Evolutionary conservation across 441 rosid species (phyloP), one percentile per base, ranked within the genome.

Genomic region (Mallotus repandus): DNA sequence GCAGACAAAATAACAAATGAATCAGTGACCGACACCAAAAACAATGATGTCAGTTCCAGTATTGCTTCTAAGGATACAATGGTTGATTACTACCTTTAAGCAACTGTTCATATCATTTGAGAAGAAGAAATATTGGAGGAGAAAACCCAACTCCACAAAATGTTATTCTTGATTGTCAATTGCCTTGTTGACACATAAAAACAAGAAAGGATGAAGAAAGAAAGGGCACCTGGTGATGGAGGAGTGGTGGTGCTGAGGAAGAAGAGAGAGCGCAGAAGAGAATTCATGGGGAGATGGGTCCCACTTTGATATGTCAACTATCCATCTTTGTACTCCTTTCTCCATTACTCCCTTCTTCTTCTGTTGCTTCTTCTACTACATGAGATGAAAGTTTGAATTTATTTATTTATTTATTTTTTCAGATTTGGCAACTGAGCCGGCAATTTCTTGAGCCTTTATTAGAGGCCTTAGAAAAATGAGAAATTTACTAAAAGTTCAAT

Each of bases 301-400:
- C 95, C 92, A 88, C 32, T 79, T 76, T 53, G 92, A 83, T 48
- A 86, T 80, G 82, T 90, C 89, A 49, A 88, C 87, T 13, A 78
- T 41, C 92, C 90, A 88, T 80, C 92, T 84, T 65, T 70, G 65
- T 16, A 85, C 88, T 13, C 86, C 89, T 68, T 76, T 81, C 82
- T 87, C 92, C 92, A 90, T 87, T 50, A 2, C 7, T 63, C 2
- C 35, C 7, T 63, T 8, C 35, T 53, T 53, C 21, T 18, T 54
- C 57, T 54, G 9, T 21, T 45, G 9, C 49, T 9, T 45, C 46
- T 9, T 43, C 41, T 38, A 38, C 7, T 4, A 38, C 41, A 38
- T 38, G 41, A 38, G 41, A 38, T 38, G 41, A 38, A 38, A 38
- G 41, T 6, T 38, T 38, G 41, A 38, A 4, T 4, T 38, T 29